Evolutionary conservation across 495 filamentous ascomycete species (phyloP).

Genomic region (Sordaria brevicollis): DNA sequence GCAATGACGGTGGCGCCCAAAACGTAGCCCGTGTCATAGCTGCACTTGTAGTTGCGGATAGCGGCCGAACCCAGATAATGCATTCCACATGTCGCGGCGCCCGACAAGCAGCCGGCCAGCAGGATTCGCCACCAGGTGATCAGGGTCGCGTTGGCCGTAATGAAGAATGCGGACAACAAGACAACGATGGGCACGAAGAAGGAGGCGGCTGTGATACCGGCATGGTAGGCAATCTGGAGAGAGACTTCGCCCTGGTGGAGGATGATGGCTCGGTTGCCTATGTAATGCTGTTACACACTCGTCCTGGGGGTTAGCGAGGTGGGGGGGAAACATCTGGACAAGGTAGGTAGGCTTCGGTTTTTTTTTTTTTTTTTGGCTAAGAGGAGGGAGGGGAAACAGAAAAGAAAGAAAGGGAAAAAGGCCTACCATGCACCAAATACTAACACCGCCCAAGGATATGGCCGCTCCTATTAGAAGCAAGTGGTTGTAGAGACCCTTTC

Average conservation of each 20-base stretch:
- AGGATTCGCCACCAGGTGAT: slow-evolving; percentile 47
- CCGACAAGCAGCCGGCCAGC: slow-evolving; percentile 56
- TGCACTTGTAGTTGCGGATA: slow-evolving; percentile 63
- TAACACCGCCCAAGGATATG: slow-evolving; percentile 68
- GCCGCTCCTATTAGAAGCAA: slow-evolving; percentile 63
- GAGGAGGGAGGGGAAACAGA: not conserved
- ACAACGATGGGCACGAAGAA: slow-evolving; percentile 74
- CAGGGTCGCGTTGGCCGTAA: slow-evolving; percentile 46
- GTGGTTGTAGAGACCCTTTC: slow-evolving; percentile 61
- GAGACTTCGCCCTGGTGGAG: slow-evolving; percentile 49
- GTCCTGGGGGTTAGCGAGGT: slow-evolving; percentile 2
- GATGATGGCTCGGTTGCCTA: slow-evolving; percentile 71
- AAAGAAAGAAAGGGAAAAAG: not conserved
- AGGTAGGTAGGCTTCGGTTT: too few species aligned
- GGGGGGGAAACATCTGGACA: slow-evolving; percentile 1
- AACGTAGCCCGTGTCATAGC: slow-evolving; percentile 48
- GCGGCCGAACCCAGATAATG: slow-evolving; percentile 81
- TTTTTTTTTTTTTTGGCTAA: not conserved
- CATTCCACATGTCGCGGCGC: slow-evolving; percentile 74
- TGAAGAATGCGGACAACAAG: slow-evolving; percentile 59
- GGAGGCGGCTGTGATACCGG: slow-evolving; percentile 62
- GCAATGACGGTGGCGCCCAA: slow-evolving; percentile 63
- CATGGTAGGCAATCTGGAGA: slow-evolving; percentile 64
- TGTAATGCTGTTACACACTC: slow-evolving; percentile 71
- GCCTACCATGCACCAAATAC: slow-evolving; percentile 53